Percentiles rank a stretch among this genome's conserved stretches.
Conservation (phyloP, 345 rosid species). For the Arabidopsis arenosa region DNA sequence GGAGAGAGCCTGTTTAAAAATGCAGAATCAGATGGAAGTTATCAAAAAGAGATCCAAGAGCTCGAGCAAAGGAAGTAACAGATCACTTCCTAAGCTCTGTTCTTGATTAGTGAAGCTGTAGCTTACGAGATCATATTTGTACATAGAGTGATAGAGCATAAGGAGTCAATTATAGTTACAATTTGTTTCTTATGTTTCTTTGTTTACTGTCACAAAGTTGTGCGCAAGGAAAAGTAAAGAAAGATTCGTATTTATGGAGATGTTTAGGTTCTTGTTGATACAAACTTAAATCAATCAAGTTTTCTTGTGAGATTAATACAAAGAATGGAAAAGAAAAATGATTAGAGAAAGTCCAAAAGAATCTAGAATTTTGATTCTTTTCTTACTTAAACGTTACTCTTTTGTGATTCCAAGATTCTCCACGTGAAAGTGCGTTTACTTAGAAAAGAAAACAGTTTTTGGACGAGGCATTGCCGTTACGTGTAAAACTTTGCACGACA, state of each 20-base stretch:
- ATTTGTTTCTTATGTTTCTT: conserved; percentile 24
- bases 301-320: not conserved
- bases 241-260: not conserved
- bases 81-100: conserved; percentile 85
- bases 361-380: not conserved
- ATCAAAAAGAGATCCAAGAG: conserved; percentile 61
- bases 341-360: not conserved
- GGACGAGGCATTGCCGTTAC: conserved; percentile 23
- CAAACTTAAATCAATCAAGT: not conserved
- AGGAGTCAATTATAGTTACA: conserved; percentile 23
- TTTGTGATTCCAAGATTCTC: conserved; percentile 34
- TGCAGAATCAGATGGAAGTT: conserved; percentile 83
- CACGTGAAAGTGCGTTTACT: not conserved
- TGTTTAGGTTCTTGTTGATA: conserved; percentile 10
- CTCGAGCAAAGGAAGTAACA: conserved; percentile 50
- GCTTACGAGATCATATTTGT: conserved; percentile 31
- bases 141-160: conserved; percentile 37
- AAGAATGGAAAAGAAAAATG: not conserved
- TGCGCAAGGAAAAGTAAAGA: conserved; percentile 6
- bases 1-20: conserved; percentile 80
- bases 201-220: not conserved
- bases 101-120: conserved; percentile 51
- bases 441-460: not conserved
- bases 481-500: conserved; percentile 15
- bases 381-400: conserved; percentile 39